A percentile compares a stretch with the other conserved stretches of the same genome.
Conservation (phyloP, 148 eudicot species). For the Agrostemma githago region DNA sequence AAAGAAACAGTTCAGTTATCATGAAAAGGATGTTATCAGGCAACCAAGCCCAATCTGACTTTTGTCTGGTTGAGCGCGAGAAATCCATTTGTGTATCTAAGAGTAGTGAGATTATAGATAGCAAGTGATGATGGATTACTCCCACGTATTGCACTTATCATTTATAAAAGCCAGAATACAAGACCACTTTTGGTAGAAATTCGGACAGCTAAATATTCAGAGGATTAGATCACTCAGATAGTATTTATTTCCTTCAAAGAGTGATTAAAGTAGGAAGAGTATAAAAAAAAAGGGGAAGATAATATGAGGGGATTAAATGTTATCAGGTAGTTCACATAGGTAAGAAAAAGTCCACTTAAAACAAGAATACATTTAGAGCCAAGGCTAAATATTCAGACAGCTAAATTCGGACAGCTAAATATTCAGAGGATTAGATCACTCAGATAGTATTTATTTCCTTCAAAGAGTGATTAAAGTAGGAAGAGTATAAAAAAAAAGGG, state of each 20-base stretch:
- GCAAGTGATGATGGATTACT: neutral
- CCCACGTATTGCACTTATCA: neutral
- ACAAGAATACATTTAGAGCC: neutral
- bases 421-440: neutral
- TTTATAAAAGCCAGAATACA: neutral
- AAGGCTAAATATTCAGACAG: too few species aligned
- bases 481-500: neutral
- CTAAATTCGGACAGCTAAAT: neutral
- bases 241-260: neutral
- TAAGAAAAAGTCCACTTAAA: neutral
- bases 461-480: neutral
- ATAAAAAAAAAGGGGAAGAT: neutral
- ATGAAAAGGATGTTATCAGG: neutral
- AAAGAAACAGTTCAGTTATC: conserved; percentile 8
- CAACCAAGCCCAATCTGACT: conserved; percentile 10
- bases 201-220: neutral
- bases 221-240: neutral
- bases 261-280: neutral
- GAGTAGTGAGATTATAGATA: neutral
- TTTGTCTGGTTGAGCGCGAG: neutral
- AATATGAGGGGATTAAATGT: neutral
- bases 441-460: conserved; percentile 10
- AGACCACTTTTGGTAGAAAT: neutral
- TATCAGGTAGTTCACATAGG: neutral
- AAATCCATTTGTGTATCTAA: conserved; percentile 3